phyloP scores from a whole-genome alignment of 2,329 filamentous ascomycete genomes.

The Elsinoe necatrix region DNA sequence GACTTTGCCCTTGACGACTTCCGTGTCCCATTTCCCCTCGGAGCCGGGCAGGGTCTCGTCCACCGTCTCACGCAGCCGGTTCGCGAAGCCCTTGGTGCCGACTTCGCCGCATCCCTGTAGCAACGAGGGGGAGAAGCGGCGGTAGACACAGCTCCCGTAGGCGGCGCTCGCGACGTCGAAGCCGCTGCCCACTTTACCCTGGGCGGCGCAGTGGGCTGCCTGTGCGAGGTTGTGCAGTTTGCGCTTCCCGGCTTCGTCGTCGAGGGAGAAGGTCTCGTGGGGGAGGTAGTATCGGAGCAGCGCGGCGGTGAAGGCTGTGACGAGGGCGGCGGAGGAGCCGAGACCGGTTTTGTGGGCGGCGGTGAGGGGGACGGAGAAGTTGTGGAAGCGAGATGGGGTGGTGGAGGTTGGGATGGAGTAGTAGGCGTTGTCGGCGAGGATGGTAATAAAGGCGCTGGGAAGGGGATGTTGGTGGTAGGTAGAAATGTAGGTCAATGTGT shows the following conservation, averaged over 20 bases:
- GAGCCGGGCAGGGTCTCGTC: constrained; percentile 43
- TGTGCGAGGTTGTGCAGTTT: constrained; percentile 88
- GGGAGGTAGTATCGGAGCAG: constrained; percentile 69
- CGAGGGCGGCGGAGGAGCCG: constrained; percentile 87
- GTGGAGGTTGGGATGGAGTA: constrained; percentile 62
- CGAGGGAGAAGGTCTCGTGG: constrained; percentile 46
- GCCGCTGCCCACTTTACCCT: constrained; percentile 91
- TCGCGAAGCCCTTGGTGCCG: constrained; percentile 57
- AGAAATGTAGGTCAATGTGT: constrained; percentile 73
- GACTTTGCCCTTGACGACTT: constrained; percentile 61
- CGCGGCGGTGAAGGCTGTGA: constrained; percentile 75
- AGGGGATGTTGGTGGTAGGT: constrained; percentile 44
- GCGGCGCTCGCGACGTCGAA: constrained; percentile 93
- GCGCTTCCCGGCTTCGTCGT: constrained; percentile 45
- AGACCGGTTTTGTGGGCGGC: constrained; percentile 91
- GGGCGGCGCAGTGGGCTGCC: constrained; percentile 86
- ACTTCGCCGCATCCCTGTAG: constrained; percentile 60
- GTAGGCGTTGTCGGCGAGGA: constrained; percentile 93
- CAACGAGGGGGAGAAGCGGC: constrained; percentile 78
- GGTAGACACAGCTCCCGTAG: constrained; percentile 83
- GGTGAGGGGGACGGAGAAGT: constrained; percentile 66
- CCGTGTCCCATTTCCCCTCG: constrained; percentile 62
- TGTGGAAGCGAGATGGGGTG: constrained; percentile 53
- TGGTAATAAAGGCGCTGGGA: constrained; percentile 64
- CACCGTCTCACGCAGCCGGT: constrained; percentile 56